A percentile compares a stretch with the other conserved stretches of the same genome.
Evolutionary conservation across 2,329 filamentous ascomycete genomes (phyloP).

Genomic region (Penicillium griseofulvum): DNA sequence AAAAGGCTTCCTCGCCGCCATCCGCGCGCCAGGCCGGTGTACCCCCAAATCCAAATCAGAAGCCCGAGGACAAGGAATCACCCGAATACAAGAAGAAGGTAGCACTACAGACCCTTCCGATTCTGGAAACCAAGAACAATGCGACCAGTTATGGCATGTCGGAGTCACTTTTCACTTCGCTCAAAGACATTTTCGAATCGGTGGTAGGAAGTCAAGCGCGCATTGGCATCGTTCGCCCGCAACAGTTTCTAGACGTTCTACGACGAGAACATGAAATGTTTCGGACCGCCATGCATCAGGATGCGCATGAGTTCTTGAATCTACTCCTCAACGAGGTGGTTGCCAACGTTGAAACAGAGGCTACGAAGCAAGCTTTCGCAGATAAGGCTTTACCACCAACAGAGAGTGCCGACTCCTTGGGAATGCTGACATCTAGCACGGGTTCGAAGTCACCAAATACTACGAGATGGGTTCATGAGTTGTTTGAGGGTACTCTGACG

Average conservation of each 20-base stretch:
- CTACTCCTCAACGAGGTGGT: conserved; percentile 95
- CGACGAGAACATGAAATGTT: conserved; percentile 97
- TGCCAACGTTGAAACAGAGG: conserved; percentile 85
- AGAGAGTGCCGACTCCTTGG: conserved; percentile 44
- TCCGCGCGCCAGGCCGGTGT: conserved; percentile 51
- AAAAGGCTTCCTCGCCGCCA: conserved; percentile 38
- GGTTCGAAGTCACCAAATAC: conserved; percentile 60
- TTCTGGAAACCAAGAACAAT: conserved; percentile 83
- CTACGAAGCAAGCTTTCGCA: conserved; percentile 41
- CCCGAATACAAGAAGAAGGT: conserved; percentile 98
- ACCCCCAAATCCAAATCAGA: conserved; percentile 55
- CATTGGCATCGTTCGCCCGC: conserved; percentile 86
- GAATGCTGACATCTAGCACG: conserved; percentile 52
- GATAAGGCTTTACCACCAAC: conserved; percentile 54
- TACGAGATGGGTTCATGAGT: conserved; percentile 90
- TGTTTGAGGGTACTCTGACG: conserved; percentile 91
- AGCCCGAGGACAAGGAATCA: conserved; percentile 91
- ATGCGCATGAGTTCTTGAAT: conserved; percentile 96
- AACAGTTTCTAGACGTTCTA: conserved; percentile 90
- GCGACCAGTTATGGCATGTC: conserved; percentile 82
- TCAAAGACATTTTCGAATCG: conserved; percentile 95
- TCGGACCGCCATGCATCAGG: conserved; percentile 93
- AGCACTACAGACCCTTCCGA: conserved; percentile 80
- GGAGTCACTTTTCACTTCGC: conserved; percentile 87
- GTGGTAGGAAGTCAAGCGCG: conserved; percentile 77